phyloP scores from a whole-genome alignment of 352 stramenopile genomes.

The Globisporangium carolinianum region DNA sequence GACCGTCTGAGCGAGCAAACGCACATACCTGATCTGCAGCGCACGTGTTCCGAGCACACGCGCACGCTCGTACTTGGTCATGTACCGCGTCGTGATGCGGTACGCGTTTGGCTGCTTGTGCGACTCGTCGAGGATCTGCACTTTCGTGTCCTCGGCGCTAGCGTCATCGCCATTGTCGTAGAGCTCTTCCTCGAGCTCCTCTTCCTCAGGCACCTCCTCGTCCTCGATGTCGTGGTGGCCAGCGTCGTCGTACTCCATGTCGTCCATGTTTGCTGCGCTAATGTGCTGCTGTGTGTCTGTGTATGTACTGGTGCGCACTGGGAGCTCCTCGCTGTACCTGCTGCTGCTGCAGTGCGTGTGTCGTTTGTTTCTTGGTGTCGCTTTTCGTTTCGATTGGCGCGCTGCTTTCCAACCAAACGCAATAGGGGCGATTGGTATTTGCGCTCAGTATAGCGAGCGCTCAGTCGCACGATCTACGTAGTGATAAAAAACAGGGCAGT shows the following conservation, averaged over 20 bases:
- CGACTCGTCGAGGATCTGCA: slow-evolving; percentile 79
- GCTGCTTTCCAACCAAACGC: slow-evolving; percentile 14
- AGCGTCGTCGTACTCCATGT: slow-evolving; percentile 83
- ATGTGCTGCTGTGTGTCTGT: neutral
- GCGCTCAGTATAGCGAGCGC: neutral
- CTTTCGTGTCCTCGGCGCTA: slow-evolving; percentile 44
- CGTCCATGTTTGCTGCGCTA: slow-evolving; percentile 45
- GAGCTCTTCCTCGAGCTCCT: slow-evolving; percentile 69
- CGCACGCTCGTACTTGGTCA: slow-evolving; percentile 99
- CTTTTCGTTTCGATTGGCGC: neutral
- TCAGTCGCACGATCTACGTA: neutral
- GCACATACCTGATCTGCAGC: slow-evolving; percentile 93
- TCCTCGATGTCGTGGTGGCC: slow-evolving; percentile 73
- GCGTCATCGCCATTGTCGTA: slow-evolving; percentile 59
- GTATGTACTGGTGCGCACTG: neutral
- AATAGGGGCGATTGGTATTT: neutral
- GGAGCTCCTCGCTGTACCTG: too few species aligned
- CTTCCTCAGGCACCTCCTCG: slow-evolving; percentile 76
- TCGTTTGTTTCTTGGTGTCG: neutral
- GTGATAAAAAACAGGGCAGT: neutral
- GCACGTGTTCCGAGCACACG: slow-evolving; percentile 97
- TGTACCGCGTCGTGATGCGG: slow-evolving; percentile 96
- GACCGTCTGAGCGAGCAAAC: too few species aligned
- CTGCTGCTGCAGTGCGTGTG: neutral
- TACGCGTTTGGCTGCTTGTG: slow-evolving; percentile 83